A percentile compares a stretch with the other conserved stretches of the same genome.
Conservation (phyloP, 2,329 filamentous ascomycete genomes). For the Xylariales sp. region DNA sequence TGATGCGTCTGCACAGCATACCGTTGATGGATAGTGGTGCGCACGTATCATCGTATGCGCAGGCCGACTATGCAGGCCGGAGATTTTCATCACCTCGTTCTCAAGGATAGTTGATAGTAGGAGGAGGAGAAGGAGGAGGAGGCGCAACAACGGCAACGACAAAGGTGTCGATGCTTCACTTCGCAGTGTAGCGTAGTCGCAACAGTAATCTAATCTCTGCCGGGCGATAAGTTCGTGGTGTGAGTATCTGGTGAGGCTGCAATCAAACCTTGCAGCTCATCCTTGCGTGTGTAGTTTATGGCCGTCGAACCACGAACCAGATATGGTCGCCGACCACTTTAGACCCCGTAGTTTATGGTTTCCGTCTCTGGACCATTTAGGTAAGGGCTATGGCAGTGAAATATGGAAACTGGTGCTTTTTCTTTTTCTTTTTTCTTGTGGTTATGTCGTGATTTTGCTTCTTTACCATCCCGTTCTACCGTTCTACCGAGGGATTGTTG, state of each 20-base stretch:
- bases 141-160: background rate
- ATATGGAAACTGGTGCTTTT: background rate
- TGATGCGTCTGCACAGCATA: slow-evolving; percentile 20
- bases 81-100: slow-evolving; percentile 22
- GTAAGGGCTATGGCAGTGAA: background rate
- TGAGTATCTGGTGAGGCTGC: slow-evolving; percentile 34
- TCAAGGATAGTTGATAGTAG: background rate
- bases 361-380: slow-evolving; percentile 17
- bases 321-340: slow-evolving; percentile 36
- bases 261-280: slow-evolving; percentile 40
- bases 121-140: background rate
- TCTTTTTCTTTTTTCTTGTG: background rate
- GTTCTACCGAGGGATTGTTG: slow-evolving; percentile 3
- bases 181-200: background rate
- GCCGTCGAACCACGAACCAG: slow-evolving; percentile 25
- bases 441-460: background rate
- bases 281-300: slow-evolving; percentile 35
- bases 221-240: slow-evolving; percentile 16
- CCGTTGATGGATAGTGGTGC: slow-evolving; percentile 13
- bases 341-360: slow-evolving; percentile 17
- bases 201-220: slow-evolving; percentile 19
- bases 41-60: slow-evolving; percentile 12
- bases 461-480: background rate
- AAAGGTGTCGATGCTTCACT: slow-evolving; percentile 6
- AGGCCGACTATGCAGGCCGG: slow-evolving; percentile 30